Base-by-base conservation (phyloP, 768 basidiomycete genomes). In the Mycena metata region DNA sequence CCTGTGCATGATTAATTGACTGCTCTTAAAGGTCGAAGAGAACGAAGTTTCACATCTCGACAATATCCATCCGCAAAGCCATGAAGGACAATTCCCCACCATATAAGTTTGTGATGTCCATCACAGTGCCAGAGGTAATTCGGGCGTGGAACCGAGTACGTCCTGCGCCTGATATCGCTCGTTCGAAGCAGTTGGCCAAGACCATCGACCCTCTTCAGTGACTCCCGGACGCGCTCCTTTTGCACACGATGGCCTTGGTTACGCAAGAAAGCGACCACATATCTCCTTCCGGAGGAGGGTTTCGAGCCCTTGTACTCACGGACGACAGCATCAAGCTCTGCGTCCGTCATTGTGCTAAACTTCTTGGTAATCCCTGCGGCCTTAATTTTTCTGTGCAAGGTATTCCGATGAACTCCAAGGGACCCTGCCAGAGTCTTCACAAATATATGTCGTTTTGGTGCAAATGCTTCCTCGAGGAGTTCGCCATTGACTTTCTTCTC, bases 281-380 rank as follows among this genome's bases (percentile, higher is more conserved):
- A 79, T 13, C 71, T 50, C 12, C 77, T 39, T 0, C 78, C 75
- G 3, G 77, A 72, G 4, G 72, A 50, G 4, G 77, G 78, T n/a
- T 60, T 66, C 17, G 15, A 13, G 0, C 26, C 35, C 36, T 73
- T 69, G 62, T 65, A 76, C 6, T 46, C 23, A 11, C 35, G 16
- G 2, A 70, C 51, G 2, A 59, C 21, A 5, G 12, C 19, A 41
- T 69, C 64, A n/a, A 72, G 57, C 30, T 64, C 64, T 5, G 8
- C 24, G 41, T 60, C 57, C 3, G 61, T 54, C 30, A 68, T 54
- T 5, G 9, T 41, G 49, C 41, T 33, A 51, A 47, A 66, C 13
- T 45, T 13, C 10, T 49, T 16, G 5, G 5, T 61, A 35, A 61
- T 61, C 24, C 60, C 60, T 24, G 60, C 60, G 15, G 4, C 60